Base-by-base conservation (phyloP, 2,329 filamentous ascomycete genomes). In the Neoarthrinium moseri region DNA sequence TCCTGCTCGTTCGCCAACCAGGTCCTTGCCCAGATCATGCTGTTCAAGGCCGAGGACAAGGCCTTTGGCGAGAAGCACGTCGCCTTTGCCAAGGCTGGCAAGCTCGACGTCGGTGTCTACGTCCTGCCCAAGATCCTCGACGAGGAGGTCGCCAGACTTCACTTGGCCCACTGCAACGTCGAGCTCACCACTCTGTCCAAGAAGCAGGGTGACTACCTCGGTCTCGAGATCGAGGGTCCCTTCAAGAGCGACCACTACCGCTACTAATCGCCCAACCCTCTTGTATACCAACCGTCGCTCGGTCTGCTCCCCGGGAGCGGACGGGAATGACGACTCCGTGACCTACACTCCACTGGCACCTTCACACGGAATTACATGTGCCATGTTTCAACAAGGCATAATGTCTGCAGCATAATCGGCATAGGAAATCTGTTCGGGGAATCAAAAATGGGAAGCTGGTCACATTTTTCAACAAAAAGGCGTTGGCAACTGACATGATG, bases 1-100 rank as follows among this genome's bases (percentile, higher is more conserved):
- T 96, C 91, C 63, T 99, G 94, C 87, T 97, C 92, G 56, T 99
- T 99, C 87, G 95, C 91, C 83, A 99, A 99, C 87, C 94, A 99
- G 83, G 94, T 97, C 64, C 89, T 99, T 71, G 94, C 94, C 59
- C 94, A 99, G 81, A 97, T 99, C 78, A 87, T 95, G 80, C 80
- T 99, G 66, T 99, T 75, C 88, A 97, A 97, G 87, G 86, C 84
- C 64, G 80, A 86, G 63, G 91, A 97, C 69, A 82, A 81, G 68
- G 86, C 78, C 48, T 99, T 95, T 71, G 83, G 86, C 74, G 78
- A 89, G 76, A 96, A 96, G 83, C 95, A 96, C 78, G 76, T 91
- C 63, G 94, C 96, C 77, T 99, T 96, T 71, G 90, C 88, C 76
- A 89, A 91, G 81, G 83, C 82, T 55, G 89, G 88, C 73, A 91